Evolutionary conservation across 1,284 basidiomycete species (phyloP).

Genomic region (Polyporus tsugae): DNA sequence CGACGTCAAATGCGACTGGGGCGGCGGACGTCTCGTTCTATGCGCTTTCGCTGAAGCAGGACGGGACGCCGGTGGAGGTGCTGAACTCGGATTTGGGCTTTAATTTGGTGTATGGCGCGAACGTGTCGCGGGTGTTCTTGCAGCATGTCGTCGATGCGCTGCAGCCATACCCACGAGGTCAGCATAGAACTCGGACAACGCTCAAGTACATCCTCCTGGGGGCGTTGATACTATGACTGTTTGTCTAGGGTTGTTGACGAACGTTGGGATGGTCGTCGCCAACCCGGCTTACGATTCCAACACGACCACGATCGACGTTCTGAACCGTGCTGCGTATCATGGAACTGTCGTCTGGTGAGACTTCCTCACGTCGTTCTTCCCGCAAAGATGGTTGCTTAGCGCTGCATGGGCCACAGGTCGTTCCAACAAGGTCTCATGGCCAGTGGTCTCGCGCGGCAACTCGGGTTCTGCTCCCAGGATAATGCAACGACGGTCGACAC

Average conservation of each 20-base stretch:
- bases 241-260: conserved; percentile 46
- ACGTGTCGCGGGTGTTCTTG: conserved; percentile 43
- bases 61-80: conserved; percentile 44
- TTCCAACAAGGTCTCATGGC: conserved; percentile 54
- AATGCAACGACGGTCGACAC: conserved; percentile 33
- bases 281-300: conserved; percentile 53
- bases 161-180: conserved; percentile 52
- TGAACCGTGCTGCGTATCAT: conserved; percentile 51
- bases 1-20: conserved; percentile 6
- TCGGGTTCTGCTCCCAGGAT: conserved; percentile 44
- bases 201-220: no score
- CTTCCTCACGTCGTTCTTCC: not conserved
- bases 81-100: conserved; percentile 52
- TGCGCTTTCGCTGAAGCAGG: conserved; percentile 44
- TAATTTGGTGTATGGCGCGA: conserved; percentile 47
- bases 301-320: conserved; percentile 44
- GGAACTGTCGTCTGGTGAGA: conserved; percentile 50
- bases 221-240: not conserved
- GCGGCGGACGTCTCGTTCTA: conserved; percentile 38
- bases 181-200: not conserved
- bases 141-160: conserved; percentile 48
- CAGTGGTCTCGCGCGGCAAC: conserved; percentile 48
- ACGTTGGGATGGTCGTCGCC: conserved; percentile 53
- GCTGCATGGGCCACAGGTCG: conserved; percentile 32
- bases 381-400: not conserved